phyloP scores from a whole-genome alignment of 2,329 filamentous ascomycete species.

The Metarhizium guizhouense region DNA sequence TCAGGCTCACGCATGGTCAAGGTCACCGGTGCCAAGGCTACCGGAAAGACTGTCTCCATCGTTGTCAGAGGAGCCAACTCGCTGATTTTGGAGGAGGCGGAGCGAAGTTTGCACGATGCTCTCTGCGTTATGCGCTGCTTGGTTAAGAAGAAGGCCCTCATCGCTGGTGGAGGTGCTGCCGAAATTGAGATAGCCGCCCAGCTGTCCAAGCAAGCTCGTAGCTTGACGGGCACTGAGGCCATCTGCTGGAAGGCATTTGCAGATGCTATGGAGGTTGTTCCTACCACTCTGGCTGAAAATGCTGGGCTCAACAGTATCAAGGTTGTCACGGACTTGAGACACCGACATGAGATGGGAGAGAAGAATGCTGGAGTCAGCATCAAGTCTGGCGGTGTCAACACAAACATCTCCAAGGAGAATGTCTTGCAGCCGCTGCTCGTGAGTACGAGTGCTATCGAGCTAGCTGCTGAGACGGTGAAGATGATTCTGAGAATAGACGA shows the following conservation, averaged over 20 bases:
- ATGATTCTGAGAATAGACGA: slow-evolving; percentile 69
- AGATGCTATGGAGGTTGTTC: slow-evolving; percentile 93
- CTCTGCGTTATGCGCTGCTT: slow-evolving; percentile 95
- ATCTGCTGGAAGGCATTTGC: slow-evolving; percentile 99
- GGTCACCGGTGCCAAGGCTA: slow-evolving; percentile 79
- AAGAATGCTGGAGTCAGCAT: slow-evolving; percentile 96
- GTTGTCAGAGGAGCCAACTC: slow-evolving; percentile 91
- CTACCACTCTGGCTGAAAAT: slow-evolving; percentile 94
- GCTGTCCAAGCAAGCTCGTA: slow-evolving; percentile 72
- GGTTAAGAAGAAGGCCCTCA: slow-evolving; percentile 99
- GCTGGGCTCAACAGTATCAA: slow-evolving; percentile 97
- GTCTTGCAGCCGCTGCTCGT: slow-evolving; percentile 93
- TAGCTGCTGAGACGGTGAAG: slow-evolving; percentile 97
- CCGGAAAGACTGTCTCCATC: slow-evolving; percentile 85
- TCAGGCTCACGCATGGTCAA: slow-evolving; percentile 90
- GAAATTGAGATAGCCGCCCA: slow-evolving; percentile 93
- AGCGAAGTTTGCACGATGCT: slow-evolving; percentile 92
- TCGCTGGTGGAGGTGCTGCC: slow-evolving; percentile 90
- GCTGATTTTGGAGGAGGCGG: slow-evolving; percentile 92
- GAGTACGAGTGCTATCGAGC: slow-evolving; percentile 92
- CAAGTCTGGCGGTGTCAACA: slow-evolving; percentile 93
- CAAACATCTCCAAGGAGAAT: slow-evolving; percentile 93
- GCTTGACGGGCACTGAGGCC: slow-evolving; percentile 81
- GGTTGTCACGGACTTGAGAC: slow-evolving; percentile 90
- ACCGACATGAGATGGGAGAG: slow-evolving; percentile 91